Base-by-base conservation (phyloP, 2,329 filamentous ascomycete species). In the Aspergillus piperis region DNA sequence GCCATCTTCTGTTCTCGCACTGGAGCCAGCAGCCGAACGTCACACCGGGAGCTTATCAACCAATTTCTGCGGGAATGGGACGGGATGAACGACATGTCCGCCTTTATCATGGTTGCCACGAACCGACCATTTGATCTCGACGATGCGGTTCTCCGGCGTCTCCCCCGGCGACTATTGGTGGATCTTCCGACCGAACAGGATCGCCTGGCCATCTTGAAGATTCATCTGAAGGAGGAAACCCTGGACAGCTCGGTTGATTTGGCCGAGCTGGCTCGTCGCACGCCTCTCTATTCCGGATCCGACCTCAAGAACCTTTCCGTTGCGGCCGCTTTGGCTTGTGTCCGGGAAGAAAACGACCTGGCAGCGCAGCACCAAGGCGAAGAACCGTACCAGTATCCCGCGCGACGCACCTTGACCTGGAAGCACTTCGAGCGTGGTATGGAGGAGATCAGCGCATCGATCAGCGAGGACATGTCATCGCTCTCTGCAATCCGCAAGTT, bases 61-160 rank as follows among this genome's bases (percentile, higher is more conserved):
- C 94, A 99, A 77, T 98, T 98, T 75, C 81, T 99, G 53, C 90
- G 92, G 57, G 94, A 98, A 75, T 98, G 94, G 95, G 95, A 98
- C 69, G 95, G 95, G 10, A 89, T 98, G 81, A 90, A 90, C 68
- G 83, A 87, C 60, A 85, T 88, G 50, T 90, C 90, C 17, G 92
- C 94, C 2, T 98, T 99, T 74, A 94, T 99, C 75, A 97, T 99
- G 92, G 92, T 98, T 0, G 94, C 95, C 27, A 98, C 93, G 8
- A 98, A 99, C 75, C 84, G 94, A 8, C 95, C 95, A 0, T 97
- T 96, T 70, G 95, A 98, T 71, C 85, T 99, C 1, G 95, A 99
- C 70, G 78, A 82, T 48, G 82, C 82, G 3, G 78, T 83, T 19
- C 75, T 84, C 21, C 78, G 82, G 17, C 80, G 82, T 54, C 73